These are phyloP conservation scores for Ogataea zsoltii DNA, from an alignment of 805 yeast genomes.

Conservation along the genomic window DNA sequence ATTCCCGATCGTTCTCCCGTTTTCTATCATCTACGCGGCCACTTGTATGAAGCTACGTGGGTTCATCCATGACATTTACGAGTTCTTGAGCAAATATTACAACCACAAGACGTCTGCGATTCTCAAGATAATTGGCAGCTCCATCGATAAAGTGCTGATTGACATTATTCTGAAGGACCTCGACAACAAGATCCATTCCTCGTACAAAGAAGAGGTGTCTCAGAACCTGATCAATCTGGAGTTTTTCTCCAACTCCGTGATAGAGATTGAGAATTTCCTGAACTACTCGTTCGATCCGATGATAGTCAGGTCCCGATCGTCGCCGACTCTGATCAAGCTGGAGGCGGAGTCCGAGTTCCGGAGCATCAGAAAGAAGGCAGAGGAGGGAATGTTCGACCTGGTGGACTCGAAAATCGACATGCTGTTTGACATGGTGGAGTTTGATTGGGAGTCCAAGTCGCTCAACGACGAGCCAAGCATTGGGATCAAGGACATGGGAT, in stretches of 20 bases:
- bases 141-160: slow-evolving; percentile 69
- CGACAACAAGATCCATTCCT: slow-evolving; percentile 59
- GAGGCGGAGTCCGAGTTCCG: slow-evolving; percentile 49
- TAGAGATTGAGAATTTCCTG: slow-evolving; percentile 56
- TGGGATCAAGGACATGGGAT: slow-evolving; percentile 80
- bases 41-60: slow-evolving; percentile 75
- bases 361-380: slow-evolving; percentile 67
- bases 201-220: slow-evolving; percentile 85
- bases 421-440: slow-evolving; percentile 80
- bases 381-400: slow-evolving; percentile 75
- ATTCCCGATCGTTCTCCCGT: slow-evolving; percentile 73
- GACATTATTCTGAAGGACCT: slow-evolving; percentile 67
- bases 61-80: slow-evolving; percentile 61
- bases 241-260: slow-evolving; percentile 75
- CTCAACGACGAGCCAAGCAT: slow-evolving; percentile 64
- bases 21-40: slow-evolving; percentile 85
- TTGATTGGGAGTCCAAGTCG: slow-evolving; percentile 70
- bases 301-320: slow-evolving; percentile 35
- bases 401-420: slow-evolving; percentile 80
- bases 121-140: slow-evolving; percentile 56
- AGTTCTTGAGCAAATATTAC: slow-evolving; percentile 65
- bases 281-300: slow-evolving; percentile 35
- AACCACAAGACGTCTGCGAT: slow-evolving; percentile 61
- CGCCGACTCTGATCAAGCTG: slow-evolving; percentile 33
- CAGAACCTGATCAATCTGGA: slow-evolving; percentile 89